Percentiles rank a stretch among this genome's conserved stretches.
These are phyloP conservation scores for Straminergon stramineum DNA, from an alignment of 225 moss, liverwort and hornwort species.

Conservation along the genomic window DNA sequence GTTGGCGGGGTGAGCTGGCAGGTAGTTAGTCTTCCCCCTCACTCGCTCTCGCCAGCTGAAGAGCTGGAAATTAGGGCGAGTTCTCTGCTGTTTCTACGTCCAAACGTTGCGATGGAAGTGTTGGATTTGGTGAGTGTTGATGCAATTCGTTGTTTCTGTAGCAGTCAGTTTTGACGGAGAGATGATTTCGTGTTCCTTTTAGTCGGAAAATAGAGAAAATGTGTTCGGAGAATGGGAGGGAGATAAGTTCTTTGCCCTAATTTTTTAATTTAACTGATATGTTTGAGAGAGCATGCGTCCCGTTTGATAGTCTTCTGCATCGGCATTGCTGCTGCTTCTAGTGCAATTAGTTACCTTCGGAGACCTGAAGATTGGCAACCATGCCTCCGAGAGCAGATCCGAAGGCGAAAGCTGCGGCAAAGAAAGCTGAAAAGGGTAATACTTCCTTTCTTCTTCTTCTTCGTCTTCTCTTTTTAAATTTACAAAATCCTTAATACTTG, in stretches of 20 bases:
- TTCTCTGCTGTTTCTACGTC: not conserved
- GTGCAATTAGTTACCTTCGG: not conserved
- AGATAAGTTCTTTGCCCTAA: not conserved
- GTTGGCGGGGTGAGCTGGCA: conserved; percentile 6
- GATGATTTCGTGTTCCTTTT: not conserved
- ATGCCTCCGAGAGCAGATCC: conserved; percentile 27
- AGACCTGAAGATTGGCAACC: not conserved
- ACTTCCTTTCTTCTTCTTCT: not conserved
- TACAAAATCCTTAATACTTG: not conserved
- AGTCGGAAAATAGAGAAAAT: not conserved
- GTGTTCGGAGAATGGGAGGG: not conserved
- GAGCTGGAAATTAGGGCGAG: not conserved
- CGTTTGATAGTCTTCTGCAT: not conserved
- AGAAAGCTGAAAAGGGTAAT: conserved; percentile 34
- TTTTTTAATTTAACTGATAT: not conserved
- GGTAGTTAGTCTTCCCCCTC: not conserved
- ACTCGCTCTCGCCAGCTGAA: not conserved
- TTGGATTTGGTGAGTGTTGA: not conserved
- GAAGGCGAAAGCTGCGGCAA: conserved; percentile 24
- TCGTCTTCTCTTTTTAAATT: not conserved
- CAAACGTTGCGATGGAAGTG: not conserved
- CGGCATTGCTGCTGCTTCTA: not conserved
- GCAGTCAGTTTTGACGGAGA: not conserved
- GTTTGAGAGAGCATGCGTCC: not conserved
- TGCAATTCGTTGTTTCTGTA: not conserved